Conservation (phyloP, 2,329 filamentous ascomycete species). For the Penicillium polonicum region DNA sequence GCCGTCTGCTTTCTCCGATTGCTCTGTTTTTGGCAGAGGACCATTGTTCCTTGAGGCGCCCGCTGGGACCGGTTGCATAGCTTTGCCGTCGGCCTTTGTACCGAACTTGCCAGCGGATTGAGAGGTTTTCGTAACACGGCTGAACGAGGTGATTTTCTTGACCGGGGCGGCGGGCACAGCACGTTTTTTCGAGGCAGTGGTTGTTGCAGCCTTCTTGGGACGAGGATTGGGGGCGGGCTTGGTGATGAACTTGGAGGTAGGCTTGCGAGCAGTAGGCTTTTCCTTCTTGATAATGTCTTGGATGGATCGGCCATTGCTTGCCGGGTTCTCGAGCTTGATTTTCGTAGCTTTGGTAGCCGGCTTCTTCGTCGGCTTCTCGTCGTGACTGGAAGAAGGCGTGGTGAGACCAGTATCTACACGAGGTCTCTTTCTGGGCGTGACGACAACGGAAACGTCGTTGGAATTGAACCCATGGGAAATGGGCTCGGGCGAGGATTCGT, state of each 20-base stretch:
- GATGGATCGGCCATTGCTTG: constrained; percentile 32
- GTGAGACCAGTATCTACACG: constrained; percentile 37
- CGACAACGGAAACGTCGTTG: constrained; percentile 37
- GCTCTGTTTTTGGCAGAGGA: constrained; percentile 28
- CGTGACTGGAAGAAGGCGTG: constrained; percentile 46
- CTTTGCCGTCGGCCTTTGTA: constrained; percentile 33
- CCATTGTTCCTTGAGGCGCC: constrained; percentile 40
- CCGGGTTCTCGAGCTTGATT: constrained; percentile 27
- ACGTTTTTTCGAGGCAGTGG: constrained; percentile 6
- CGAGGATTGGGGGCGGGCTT: constrained; percentile 2
- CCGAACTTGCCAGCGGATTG: constrained; percentile 18
- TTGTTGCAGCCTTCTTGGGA: constrained; percentile 21
- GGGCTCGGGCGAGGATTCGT: constrained; percentile 36
- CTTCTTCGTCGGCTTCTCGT: constrained; percentile 33
- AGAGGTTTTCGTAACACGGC: constrained; percentile 35
- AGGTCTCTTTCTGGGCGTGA: constrained; percentile 42
- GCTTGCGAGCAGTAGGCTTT: constrained; percentile 16
- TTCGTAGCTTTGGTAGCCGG: constrained; percentile 2
- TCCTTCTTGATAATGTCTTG: constrained; percentile 26
- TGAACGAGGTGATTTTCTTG: constrained; percentile 9
- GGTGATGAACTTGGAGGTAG: neutral
- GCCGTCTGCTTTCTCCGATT: neutral
- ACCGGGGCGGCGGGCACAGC: constrained; percentile 11
- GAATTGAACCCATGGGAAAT: constrained; percentile 1
- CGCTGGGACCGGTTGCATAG: constrained; percentile 38